Conservation (phyloP, 345 rosid genomes). For the Fremontodendron californicum region DNA sequence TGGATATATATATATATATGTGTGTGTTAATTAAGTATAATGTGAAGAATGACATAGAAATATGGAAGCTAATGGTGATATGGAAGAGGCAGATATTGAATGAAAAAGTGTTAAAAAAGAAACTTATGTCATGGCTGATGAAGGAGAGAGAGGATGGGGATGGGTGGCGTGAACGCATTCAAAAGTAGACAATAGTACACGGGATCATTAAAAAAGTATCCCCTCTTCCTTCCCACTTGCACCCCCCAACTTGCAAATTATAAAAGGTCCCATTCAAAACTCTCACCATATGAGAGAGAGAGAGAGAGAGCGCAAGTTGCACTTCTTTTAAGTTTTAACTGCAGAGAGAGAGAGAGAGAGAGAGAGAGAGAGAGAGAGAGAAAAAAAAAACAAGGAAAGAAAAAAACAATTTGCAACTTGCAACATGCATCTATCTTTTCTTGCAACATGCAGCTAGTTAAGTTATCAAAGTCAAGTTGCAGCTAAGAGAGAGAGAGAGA, state of each 20-base stretch:
- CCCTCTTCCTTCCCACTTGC: constrained; percentile 37
- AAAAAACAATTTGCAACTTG: constrained; percentile 25
- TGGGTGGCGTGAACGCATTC: constrained; percentile 35
- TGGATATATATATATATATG: no score
- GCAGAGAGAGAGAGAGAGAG: no score
- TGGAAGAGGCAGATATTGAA: background rate
- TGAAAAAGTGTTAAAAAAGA: background rate
- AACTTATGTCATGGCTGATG: background rate
- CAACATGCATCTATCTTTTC: constrained; percentile 3
- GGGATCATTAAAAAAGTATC: constrained; percentile 24
- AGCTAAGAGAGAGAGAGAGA: constrained; percentile 6
- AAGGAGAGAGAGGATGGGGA: background rate
- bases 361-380: background rate
- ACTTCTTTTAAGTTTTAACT: constrained; percentile 10
- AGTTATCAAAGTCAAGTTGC: constrained; percentile 23
- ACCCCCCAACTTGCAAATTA: constrained; percentile 46
- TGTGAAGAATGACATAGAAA: background rate
- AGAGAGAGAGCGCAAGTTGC: constrained; percentile 42
- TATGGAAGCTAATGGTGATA: background rate
- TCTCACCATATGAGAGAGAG: background rate
- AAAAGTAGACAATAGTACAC: constrained; percentile 24
- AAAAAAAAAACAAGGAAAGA: background rate
- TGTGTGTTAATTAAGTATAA: no score
- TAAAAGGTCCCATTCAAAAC: constrained; percentile 22
- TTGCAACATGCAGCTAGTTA: constrained; percentile 15